These are phyloP conservation scores for Dictyophora rubrovolvata DNA, from an alignment of 768 basidiomycete species.

Conservation along the genomic window DNA sequence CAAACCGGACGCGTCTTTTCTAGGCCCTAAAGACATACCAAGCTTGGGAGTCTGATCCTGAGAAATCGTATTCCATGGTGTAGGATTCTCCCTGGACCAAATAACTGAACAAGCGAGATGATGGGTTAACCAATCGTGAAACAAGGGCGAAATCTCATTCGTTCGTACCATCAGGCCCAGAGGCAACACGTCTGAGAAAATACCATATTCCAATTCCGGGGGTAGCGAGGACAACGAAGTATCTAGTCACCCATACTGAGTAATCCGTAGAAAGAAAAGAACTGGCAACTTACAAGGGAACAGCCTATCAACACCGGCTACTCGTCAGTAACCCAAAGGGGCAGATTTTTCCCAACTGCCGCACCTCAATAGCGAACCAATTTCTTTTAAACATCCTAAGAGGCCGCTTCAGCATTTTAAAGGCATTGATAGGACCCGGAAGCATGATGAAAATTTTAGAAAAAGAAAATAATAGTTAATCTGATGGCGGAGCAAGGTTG, in stretches of 20 bases:
- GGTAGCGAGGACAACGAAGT: constrained; percentile 36
- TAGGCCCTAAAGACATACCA: not conserved
- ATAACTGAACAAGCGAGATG: constrained; percentile 28
- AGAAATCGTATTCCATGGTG: constrained; percentile 77
- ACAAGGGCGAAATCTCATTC: too few species aligned
- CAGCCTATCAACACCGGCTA: constrained; percentile 25
- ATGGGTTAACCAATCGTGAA: not conserved
- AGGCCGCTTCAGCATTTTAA: not conserved
- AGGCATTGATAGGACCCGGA: not conserved
- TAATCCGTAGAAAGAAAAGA: not conserved
- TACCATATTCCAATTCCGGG: constrained; percentile 57
- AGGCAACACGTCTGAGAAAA: constrained; percentile 45
- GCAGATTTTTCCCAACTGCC: constrained; percentile 14
- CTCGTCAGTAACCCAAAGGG: constrained; percentile 2
- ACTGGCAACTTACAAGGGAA: constrained; percentile 34
- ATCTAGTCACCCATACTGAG: constrained; percentile 21
- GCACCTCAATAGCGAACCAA: constrained; percentile 67
- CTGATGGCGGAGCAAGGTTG: not conserved
- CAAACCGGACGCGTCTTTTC: not conserved
- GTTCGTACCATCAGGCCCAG: constrained; percentile 29
- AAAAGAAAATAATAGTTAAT: not conserved
- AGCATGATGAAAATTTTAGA: not conserved
- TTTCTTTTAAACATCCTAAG: constrained; percentile 16
- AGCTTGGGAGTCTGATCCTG: constrained; percentile 68
- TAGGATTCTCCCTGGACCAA: constrained; percentile 65